A percentile compares a stretch with the other conserved stretches of the same genome.
phyloP scores from a whole-genome alignment of 371 early-diverging fungal species.

The Fennellomyces sp. region DNA sequence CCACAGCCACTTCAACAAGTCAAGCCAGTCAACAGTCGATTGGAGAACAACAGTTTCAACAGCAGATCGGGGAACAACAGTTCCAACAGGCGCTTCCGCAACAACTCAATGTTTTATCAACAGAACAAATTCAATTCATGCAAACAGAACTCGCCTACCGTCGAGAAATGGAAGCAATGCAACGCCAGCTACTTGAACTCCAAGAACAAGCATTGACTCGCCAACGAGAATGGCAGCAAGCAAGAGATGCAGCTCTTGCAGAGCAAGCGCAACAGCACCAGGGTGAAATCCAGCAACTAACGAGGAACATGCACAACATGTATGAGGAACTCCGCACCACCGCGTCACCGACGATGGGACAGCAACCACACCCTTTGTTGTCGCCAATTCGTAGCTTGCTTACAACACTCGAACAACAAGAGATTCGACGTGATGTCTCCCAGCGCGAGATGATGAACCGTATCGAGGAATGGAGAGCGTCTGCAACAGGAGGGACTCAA shows the following conservation, averaged over 20 bases:
- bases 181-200: not conserved
- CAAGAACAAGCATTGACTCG: not conserved
- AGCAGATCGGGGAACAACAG: no score
- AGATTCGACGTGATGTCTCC: not conserved
- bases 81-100: not conserved
- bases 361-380: not conserved
- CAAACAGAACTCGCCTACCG: not conserved
- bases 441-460: not conserved
- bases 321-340: not conserved
- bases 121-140: not conserved
- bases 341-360: not conserved
- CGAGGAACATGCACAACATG: not conserved
- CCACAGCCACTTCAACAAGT: no score
- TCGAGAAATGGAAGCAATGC: not conserved
- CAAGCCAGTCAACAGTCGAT: no score
- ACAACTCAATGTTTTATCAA: not conserved
- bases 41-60: no score
- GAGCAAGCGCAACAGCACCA: not conserved
- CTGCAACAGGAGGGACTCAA: not conserved
- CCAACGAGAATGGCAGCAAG: not conserved
- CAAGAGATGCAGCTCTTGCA: not conserved
- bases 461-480: not conserved
- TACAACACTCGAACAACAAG: not conserved
- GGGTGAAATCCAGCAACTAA: not conserved
- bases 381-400: not conserved